Base-by-base conservation (phyloP, 1,284 basidiomycete genomes). In the Moesziomyces sp. region DNA sequence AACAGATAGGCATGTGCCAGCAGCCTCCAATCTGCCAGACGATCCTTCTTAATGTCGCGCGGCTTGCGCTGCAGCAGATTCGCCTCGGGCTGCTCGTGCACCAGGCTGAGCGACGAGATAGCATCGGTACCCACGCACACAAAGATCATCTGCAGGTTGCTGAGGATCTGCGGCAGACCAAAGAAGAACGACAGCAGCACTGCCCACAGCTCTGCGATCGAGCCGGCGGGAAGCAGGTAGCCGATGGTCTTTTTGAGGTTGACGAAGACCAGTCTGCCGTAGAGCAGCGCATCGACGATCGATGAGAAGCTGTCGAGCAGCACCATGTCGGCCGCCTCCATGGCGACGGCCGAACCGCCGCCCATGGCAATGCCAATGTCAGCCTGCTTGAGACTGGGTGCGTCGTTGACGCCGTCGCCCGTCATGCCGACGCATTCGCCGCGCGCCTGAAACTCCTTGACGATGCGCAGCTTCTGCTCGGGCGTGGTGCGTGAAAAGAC, bases 401-500 rank as follows among this genome's bases (percentile, higher is more conserved):
- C 89, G 71, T 91, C 90, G 74, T 91, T 91, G 16, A 91, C 89
- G 13, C 90, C 90, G 75, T 91, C 90, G 19, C 90, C 89, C 1
- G 88, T 88, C 81, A 87, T 86, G 16, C 86, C 88, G 23, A 89
- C 88, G 11, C 87, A 85, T 46, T 87, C 86, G 51, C 86, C 87
- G 3, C 88, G 85, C 10, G 81, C 83, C 78, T 90, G 89, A 68
- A 90, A 87, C 46, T 88, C 87, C 54, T 88, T 87, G 55, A 91
- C 90, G 66, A 91, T 91, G 23, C 87, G 85, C 14, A 91, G 85
- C 81, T 92, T 92, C 52, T 84, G 77, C 77, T 91, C 89, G 0
- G 91, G 91, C 0, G 89, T 90, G 0, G 90, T 91, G 28, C 91
- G 87, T 0, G 90, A 89, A 64, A 92, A 91, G 10, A 91, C 90